A percentile compares a stretch with the other conserved stretches of the same genome.
Conservation (phyloP, 2,329 filamentous ascomycete genomes). For the Botrytis porri region DNA sequence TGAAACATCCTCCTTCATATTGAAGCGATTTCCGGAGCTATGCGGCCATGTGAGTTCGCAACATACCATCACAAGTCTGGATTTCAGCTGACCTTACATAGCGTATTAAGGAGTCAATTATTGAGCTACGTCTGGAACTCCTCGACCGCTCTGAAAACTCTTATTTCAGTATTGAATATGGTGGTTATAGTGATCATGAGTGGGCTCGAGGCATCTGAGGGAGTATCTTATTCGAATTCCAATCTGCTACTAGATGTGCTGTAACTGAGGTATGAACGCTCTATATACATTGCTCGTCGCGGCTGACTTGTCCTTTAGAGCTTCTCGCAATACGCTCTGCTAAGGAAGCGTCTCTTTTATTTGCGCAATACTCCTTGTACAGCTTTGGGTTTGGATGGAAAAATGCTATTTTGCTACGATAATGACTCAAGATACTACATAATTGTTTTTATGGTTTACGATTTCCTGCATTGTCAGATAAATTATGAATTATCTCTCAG, state of each 20-base stretch:
- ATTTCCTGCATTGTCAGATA: background rate
- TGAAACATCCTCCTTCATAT: background rate
- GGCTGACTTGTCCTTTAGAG: background rate
- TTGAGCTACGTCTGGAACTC: constrained; percentile 14
- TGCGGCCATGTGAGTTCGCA: constrained; percentile 3
- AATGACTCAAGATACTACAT: constrained; percentile 2
- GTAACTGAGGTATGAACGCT: background rate
- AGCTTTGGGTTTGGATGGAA: background rate
- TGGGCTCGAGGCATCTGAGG: constrained; percentile 18
- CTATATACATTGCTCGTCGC: background rate
- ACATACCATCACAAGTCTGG: background rate
- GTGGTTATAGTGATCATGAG: constrained; percentile 15
- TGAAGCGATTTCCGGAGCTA: constrained; percentile 14
- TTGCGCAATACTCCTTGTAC: background rate
- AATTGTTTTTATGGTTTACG: background rate
- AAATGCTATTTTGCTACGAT: constrained; percentile 8
- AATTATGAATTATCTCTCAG: background rate
- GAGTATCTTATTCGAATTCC: background rate
- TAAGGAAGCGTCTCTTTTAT: background rate
- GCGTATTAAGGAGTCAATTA: constrained; percentile 7
- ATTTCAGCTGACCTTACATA: background rate
- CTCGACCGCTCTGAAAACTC: constrained; percentile 18
- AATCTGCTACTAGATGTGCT: constrained; percentile 4
- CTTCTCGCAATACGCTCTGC: background rate
- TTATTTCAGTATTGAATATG: constrained; percentile 19